These are phyloP conservation scores for Endothia cerciana DNA, from an alignment of 2,329 filamentous ascomycete species.

Conservation along the genomic window DNA sequence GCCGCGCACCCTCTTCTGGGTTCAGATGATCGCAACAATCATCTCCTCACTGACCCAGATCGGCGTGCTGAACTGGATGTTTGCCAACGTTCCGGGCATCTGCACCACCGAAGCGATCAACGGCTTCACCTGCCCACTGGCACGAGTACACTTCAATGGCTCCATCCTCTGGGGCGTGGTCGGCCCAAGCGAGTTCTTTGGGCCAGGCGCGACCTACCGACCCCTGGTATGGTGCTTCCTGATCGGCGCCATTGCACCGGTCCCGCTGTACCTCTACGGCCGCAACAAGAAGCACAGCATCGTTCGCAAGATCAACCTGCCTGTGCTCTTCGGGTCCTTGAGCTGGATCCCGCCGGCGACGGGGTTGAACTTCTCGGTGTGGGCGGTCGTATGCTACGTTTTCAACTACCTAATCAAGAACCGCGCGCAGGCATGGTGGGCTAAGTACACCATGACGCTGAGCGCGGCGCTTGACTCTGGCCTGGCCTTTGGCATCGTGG, in stretches of 20 bases:
- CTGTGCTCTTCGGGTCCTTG: conserved; percentile 80
- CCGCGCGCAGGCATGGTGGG: conserved; percentile 78
- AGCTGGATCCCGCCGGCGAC: conserved; percentile 87
- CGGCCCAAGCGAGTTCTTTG: conserved; percentile 82
- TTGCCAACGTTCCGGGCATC: conserved; percentile 73
- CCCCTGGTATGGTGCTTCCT: conserved; percentile 82
- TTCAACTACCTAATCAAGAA: conserved; percentile 80
- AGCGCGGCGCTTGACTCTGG: conserved; percentile 83
- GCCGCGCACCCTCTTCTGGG: conserved; percentile 75
- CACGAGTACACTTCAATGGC: conserved; percentile 87
- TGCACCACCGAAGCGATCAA: conserved; percentile 82
- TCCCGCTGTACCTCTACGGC: conserved; percentile 74
- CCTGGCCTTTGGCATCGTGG: conserved; percentile 78
- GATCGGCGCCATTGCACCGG: conserved; percentile 73
- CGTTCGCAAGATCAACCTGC: conserved; percentile 77
- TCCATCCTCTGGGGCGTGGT: conserved; percentile 90
- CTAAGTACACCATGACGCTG: conserved; percentile 88
- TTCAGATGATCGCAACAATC: conserved; percentile 76
- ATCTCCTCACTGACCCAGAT: conserved; percentile 83
- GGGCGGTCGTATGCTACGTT: conserved; percentile 81
- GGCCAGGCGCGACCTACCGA: conserved; percentile 73
- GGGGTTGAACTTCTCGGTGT: conserved; percentile 85
- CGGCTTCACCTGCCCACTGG: conserved; percentile 86
- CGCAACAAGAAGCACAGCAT: conserved; percentile 63
- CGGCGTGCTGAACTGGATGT: conserved; percentile 88